A percentile compares a stretch with the other conserved stretches of the same genome.
Conservation (phyloP, 768 basidiomycete species). For the Coprinopsis cinerea region DNA sequence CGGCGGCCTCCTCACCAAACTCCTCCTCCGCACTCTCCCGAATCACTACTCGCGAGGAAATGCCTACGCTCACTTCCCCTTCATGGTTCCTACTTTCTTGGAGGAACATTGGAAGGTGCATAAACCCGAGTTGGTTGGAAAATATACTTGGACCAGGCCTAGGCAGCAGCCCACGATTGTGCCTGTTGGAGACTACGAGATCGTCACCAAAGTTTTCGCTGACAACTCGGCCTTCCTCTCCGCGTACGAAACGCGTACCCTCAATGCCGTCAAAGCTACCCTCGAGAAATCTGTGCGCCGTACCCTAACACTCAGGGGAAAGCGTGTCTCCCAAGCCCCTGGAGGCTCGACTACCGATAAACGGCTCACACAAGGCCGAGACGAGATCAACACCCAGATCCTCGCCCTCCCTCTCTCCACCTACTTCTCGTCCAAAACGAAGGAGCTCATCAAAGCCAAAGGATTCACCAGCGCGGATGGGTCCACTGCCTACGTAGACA, state of each 20-base stretch:
- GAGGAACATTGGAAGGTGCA: constrained; percentile 30
- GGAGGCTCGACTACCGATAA: constrained; percentile 12
- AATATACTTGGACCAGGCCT: constrained; percentile 62
- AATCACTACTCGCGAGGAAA: constrained; percentile 59
- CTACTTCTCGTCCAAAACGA: constrained; percentile 29
- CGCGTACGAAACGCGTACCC: constrained; percentile 27
- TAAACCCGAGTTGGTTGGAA: constrained; percentile 24
- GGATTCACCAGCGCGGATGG: constrained; percentile 26
- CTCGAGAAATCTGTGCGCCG: constrained; percentile 16
- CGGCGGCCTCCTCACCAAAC: constrained; percentile 68
- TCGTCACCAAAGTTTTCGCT: constrained; percentile 29
- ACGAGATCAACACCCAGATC: constrained; percentile 16
- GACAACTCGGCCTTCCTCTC: constrained; percentile 25
- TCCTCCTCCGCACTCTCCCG: constrained; percentile 70
- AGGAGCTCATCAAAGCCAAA: constrained; percentile 29
- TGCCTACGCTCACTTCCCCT: constrained; percentile 76
- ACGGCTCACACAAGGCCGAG: constrained; percentile 4
- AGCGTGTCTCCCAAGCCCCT: constrained; percentile 8
- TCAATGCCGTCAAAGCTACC: constrained; percentile 21
- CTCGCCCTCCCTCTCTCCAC: constrained; percentile 18
- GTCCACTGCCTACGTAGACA: constrained; percentile 38
- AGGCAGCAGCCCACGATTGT: constrained; percentile 16
- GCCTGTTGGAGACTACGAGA: constrained; percentile 25
- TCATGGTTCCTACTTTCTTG: constrained; percentile 57
- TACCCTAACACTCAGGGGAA: not conserved